These are phyloP conservation scores for Emmonsia crescens DNA, from an alignment of 2,329 filamentous ascomycete genomes.

Conservation along the genomic window DNA sequence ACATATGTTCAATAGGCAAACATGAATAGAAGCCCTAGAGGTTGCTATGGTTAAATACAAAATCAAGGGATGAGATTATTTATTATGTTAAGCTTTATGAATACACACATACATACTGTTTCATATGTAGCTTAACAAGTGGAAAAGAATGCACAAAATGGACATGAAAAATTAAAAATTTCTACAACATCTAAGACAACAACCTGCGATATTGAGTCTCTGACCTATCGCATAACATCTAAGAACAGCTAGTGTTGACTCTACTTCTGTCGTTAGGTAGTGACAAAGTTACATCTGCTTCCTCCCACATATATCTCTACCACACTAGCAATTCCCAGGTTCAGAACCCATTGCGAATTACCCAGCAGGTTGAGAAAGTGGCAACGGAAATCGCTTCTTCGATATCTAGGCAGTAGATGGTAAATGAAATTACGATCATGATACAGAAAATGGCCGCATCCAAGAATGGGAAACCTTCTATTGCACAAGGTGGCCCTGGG, in stretches of 20 bases:
- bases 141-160: no score
- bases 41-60: neutral
- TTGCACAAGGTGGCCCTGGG: conserved; percentile 55
- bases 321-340: conserved; percentile 59
- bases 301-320: conserved; percentile 96
- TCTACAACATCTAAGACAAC: conserved; percentile 58
- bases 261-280: conserved; percentile 20
- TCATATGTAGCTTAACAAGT: no score
- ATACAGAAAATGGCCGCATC: conserved; percentile 60
- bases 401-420: conserved; percentile 62
- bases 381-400: conserved; percentile 59
- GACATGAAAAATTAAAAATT: no score
- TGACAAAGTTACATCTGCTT: conserved; percentile 58
- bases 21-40: neutral
- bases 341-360: conserved; percentile 69
- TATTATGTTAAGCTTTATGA: neutral
- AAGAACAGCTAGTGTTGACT: conserved; percentile 46
- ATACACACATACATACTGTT: no score
- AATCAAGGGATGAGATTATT: neutral
- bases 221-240: conserved; percentile 57
- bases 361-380: conserved; percentile 85
- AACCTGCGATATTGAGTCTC: conserved; percentile 64
- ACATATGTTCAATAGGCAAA: neutral
- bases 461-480: conserved; percentile 60
- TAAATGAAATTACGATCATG: conserved; percentile 91